Evolutionary conservation across 2,329 filamentous ascomycete species (phyloP).

Genomic region (Neurospora crassa): DNA sequence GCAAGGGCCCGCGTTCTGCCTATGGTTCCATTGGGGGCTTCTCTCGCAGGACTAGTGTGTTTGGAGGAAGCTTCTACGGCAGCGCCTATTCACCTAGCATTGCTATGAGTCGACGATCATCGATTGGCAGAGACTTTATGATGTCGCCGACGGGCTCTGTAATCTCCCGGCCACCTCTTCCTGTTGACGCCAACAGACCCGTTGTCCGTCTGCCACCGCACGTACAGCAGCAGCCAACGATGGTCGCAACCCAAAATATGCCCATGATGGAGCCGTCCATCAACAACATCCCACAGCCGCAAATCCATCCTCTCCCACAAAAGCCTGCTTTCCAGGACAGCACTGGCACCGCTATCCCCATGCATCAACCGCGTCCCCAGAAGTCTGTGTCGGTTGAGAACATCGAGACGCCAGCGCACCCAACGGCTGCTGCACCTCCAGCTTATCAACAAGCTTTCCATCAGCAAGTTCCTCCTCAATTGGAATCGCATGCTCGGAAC

Average conservation of each 20-base stretch:
- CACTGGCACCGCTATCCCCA: slow-evolving; percentile 47
- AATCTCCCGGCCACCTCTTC: slow-evolving; percentile 56
- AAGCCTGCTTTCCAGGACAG: slow-evolving; percentile 50
- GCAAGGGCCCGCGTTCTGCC: slow-evolving; percentile 64
- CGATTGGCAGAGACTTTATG: slow-evolving; percentile 62
- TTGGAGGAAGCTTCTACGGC: slow-evolving; percentile 56
- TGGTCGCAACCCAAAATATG: slow-evolving; percentile 13
- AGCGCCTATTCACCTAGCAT: slow-evolving; percentile 81
- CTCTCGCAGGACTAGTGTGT: slow-evolving; percentile 76
- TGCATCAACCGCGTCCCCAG: slow-evolving; percentile 92
- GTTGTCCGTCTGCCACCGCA: slow-evolving; percentile 75
- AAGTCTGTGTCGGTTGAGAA: slow-evolving; percentile 89
- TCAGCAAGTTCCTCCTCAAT: slow-evolving; percentile 78
- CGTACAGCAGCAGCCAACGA: slow-evolving; percentile 19
- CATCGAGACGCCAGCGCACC: slow-evolving; percentile 70
- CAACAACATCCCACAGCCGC: slow-evolving; percentile 45
- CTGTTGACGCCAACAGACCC: slow-evolving; percentile 55
- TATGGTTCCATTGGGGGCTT: slow-evolving; percentile 57
- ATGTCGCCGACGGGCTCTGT: slow-evolving; percentile 75
- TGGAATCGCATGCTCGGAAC: slow-evolving; percentile 57
- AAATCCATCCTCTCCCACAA: slow-evolving; percentile 48
- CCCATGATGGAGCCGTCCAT: slow-evolving; percentile 29
- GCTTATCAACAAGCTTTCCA: slow-evolving; percentile 77
- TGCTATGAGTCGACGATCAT: slow-evolving; percentile 82
- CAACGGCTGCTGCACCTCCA: slow-evolving; percentile 36